These are phyloP conservation scores for Epichloe gansuensis DNA, from an alignment of 2,329 filamentous ascomycete genomes.

Conservation along the genomic window DNA sequence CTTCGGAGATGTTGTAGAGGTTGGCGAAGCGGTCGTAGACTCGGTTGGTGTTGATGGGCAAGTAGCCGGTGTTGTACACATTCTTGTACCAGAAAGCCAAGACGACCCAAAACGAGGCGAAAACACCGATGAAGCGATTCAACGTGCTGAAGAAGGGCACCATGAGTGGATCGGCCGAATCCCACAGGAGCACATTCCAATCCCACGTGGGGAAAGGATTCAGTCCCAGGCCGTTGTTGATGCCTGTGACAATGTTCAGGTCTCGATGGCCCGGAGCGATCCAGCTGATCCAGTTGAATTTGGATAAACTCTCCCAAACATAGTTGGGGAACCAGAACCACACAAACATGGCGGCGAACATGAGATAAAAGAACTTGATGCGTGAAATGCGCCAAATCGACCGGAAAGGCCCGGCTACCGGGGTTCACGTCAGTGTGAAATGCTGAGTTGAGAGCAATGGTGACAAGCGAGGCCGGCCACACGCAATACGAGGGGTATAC, in stretches of 20 bases:
- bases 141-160: conserved; percentile 46
- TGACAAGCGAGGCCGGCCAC: conserved; percentile 45
- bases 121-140: conserved; percentile 48
- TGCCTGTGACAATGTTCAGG: conserved; percentile 30
- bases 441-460: conserved; percentile 41
- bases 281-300: conserved; percentile 47
- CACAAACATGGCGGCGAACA: conserved; percentile 40
- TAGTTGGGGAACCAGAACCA: conserved; percentile 49
- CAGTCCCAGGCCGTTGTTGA: conserved; percentile 32
- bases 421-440: conserved; percentile 35
- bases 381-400: conserved; percentile 34
- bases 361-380: conserved; percentile 38
- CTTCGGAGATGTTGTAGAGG: conserved; percentile 33
- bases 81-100: conserved; percentile 47
- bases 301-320: conserved; percentile 37
- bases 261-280: conserved; percentile 35
- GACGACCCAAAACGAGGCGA: conserved; percentile 42
- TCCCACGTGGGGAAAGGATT: conserved; percentile 36
- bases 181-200: conserved; percentile 34
- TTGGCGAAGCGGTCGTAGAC: conserved; percentile 37
- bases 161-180: conserved; percentile 32
- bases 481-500: conserved; percentile 44
- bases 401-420: conserved; percentile 30
- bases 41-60: conserved; percentile 39
- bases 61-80: conserved; percentile 43